A percentile compares a stretch with the other conserved stretches of the same genome.
phyloP scores from a whole-genome alignment of 2,329 filamentous ascomycete species.

The Magnaporthiopsis poae region DNA sequence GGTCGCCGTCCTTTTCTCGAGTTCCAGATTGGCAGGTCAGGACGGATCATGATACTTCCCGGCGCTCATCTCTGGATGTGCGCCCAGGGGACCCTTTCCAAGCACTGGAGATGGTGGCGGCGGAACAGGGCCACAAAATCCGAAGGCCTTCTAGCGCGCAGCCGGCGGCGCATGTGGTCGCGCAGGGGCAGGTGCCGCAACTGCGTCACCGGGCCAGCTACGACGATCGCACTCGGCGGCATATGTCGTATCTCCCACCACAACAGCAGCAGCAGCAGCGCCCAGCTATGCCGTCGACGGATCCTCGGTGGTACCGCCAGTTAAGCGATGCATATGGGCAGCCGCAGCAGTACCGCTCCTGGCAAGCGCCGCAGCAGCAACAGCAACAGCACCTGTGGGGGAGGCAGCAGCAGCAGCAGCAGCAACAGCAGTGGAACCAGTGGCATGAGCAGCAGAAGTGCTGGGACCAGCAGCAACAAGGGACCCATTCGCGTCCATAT shows the following conservation, averaged over 20 bases:
- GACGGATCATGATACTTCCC: slow-evolving; percentile 19
- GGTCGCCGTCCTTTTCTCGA: slow-evolving; percentile 12
- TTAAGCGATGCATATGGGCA: slow-evolving; percentile 13
- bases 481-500: slow-evolving; percentile 22
- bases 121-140: neutral
- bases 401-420: slow-evolving; percentile 13
- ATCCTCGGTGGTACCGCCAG: too few species aligned
- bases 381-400: neutral
- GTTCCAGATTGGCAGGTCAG: slow-evolving; percentile 21
- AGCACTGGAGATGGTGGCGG: too few species aligned
- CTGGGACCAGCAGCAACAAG: slow-evolving; percentile 21
- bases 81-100: too few species aligned
- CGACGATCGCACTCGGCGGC: slow-evolving; percentile 13
- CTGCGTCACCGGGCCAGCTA: slow-evolving; percentile 26
- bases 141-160: slow-evolving; percentile 10
- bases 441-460: slow-evolving; percentile 15
- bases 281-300: neutral
- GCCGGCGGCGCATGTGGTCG: slow-evolving; percentile 14
- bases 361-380: neutral
- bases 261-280: slow-evolving; percentile 1
- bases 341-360: slow-evolving; percentile 1
- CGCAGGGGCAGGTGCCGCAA: slow-evolving; percentile 13
- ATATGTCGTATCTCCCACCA: slow-evolving; percentile 2
- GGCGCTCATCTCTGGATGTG: slow-evolving; percentile 18
- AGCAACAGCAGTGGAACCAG: slow-evolving; percentile 19